Percentiles rank a stretch among this genome's conserved stretches.
Evolutionary conservation across 2,329 filamentous ascomycete genomes (phyloP).

Genomic region (Elsinoe perseae): DNA sequence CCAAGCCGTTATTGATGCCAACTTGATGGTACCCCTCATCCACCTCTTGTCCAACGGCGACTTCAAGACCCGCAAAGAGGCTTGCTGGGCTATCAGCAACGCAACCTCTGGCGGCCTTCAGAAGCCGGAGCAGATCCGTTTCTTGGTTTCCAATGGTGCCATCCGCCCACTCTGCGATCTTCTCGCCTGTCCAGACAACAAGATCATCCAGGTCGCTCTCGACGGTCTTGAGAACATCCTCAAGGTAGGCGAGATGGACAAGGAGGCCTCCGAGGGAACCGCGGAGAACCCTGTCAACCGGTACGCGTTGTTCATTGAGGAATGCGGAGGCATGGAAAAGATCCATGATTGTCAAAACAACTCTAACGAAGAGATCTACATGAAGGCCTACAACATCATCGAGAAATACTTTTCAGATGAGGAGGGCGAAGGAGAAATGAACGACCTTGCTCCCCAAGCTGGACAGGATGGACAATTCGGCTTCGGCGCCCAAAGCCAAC

Average conservation of each 20-base stretch:
- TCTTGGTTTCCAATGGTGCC: slow-evolving; percentile 85
- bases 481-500: slow-evolving; percentile 64
- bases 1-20: slow-evolving; percentile 90
- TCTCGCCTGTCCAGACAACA: slow-evolving; percentile 93
- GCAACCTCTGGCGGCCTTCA: slow-evolving; percentile 94
- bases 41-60: slow-evolving; percentile 94
- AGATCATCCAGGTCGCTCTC: slow-evolving; percentile 98
- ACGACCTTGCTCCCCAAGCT: slow-evolving; percentile 66
- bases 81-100: slow-evolving; percentile 99
- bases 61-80: slow-evolving; percentile 98
- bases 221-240: slow-evolving; percentile 98
- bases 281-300: slow-evolving; percentile 77
- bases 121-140: slow-evolving; percentile 97
- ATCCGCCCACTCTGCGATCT: slow-evolving; percentile 97
- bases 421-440: slow-evolving; percentile 75
- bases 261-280: slow-evolving; percentile 71
- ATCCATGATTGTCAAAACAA: slow-evolving; percentile 99
- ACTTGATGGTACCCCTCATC: slow-evolving; percentile 93
- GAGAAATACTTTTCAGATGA: slow-evolving; percentile 99
- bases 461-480: slow-evolving; percentile 70
- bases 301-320: slow-evolving; percentile 96
- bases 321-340: slow-evolving; percentile 99
- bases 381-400: slow-evolving; percentile 99
- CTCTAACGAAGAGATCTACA: slow-evolving; percentile 99
- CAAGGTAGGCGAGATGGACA: slow-evolving; percentile 98